Base-by-base conservation (phyloP, 306 rosid genomes). In the Lotus japonicus region DNA sequence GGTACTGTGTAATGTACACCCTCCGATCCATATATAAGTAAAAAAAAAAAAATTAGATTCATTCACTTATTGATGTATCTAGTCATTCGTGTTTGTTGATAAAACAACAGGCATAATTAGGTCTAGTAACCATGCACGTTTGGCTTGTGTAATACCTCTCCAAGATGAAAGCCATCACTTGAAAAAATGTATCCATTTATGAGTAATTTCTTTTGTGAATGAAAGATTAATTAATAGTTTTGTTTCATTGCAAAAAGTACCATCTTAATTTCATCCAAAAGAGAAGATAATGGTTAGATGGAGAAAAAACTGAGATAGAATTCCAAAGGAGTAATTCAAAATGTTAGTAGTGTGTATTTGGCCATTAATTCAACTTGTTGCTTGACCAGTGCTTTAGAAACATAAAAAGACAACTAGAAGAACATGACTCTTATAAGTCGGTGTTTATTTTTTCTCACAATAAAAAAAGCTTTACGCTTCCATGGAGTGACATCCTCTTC, bases 401-500 rank as follows among this genome's bases (percentile, higher is more conserved):
- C 31, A 18, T 64, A 51, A 55, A 55, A 51, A 64, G 38, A 54
- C 66, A 58, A 18, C 10, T 39, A 10, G 58, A 58, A 74, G 11
- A 57, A 31, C 4, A n/a, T 45, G 50, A 26, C 4, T 26, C 31
- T 4, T 12, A 3, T 10, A 9, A 59, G 65, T 59, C 14, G 58
- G 8, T 9, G 51, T 39, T 4, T 7, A 5, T 3, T 41, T 45
- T 52, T 58, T 68, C n/a, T 15, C 59, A 8, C 14, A 4, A 2
- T 11, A 26, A 3, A 1, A 26, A 26, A 26, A 26, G 31, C 31
- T 26, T 26, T 26, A 26, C 31, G 2, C 4, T 26, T 62, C 71
- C 71, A 77, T 66, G 65, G 7, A 14, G 72, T 64, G 70, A 55
- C 71, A 45, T 21, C 56, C 63, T 49, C 56, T 70, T 72, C 73